Evolutionary conservation across 441 rosid species (phyloP), one percentile per base, ranked within the genome.

Genomic region (Cnidoscolus chayamansa): DNA sequence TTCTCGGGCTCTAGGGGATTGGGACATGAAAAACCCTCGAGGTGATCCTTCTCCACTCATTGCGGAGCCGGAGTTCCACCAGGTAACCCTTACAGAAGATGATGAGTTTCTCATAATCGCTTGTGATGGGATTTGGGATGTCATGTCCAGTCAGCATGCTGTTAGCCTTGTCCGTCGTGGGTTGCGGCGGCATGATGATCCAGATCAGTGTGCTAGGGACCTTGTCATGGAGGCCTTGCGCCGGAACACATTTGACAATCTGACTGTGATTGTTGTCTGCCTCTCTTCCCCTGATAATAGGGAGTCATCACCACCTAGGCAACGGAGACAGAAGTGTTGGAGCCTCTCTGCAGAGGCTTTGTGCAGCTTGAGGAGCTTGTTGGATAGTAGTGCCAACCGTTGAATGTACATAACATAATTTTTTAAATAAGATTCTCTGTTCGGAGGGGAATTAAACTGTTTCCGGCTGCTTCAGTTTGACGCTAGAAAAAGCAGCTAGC

Each of bases 101-200:
- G 98, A 91, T 15, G 97, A 93, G 82, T 93, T 93, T 73, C 90
- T 93, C 32, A 85, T 93, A 40, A 84, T 93, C 0, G 96, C 94
- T 0, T 93, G 97, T 71, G 98, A 93, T 10, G 98, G 98, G 43
- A 82, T 93, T 20, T 93, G 97, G 96, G 98, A 93, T 73, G 96
- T 86, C 0, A 84, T 93, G 88, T 79, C 93, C 31, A 93, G 98
- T 73, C 94, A 93, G 86, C 85, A 84, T 47, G 98, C 98, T 0
- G 93, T 89, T 9, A 82, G 67, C 55, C 63, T 90, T 3, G 96
- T 89, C 31, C 87, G 82, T 13, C 83, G 83, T 20, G 88, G 92
- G 32, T 79, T 94, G 72, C 76, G 76, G 65, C 77, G 84, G 68
- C 97, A 91, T 4, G 86, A 84, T 1, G 86, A 91, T 68, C 98